A percentile compares a stretch with the other conserved stretches of the same genome.
These are phyloP conservation scores for Tetrahymena borealis DNA, from an alignment of 73 alveolate species.

Conservation along the genomic window DNA sequence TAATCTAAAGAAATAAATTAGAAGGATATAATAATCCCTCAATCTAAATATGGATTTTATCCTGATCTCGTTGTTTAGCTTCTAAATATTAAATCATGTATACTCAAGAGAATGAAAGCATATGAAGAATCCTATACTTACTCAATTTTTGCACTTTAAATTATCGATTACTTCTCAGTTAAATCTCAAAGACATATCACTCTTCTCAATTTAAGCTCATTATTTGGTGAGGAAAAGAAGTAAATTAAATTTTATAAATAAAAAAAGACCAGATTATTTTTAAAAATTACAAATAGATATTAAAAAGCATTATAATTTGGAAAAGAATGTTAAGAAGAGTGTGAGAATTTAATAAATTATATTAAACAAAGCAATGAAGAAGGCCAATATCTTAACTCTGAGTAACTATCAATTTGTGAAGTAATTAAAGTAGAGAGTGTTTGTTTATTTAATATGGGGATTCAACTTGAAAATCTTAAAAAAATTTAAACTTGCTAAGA, in stretches of 20 bases:
- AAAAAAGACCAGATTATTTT: neutral
- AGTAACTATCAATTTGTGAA: neutral
- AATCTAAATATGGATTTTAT: neutral
- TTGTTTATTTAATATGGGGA: neutral
- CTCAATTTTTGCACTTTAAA: neutral
- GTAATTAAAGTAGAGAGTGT: neutral
- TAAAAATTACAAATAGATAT: neutral
- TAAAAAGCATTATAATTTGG: neutral
- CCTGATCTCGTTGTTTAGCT: neutral
- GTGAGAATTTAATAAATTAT: neutral
- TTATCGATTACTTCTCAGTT: neutral
- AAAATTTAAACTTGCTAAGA: neutral
- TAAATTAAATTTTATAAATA: neutral
- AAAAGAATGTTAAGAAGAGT: neutral
- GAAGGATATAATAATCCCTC: neutral
- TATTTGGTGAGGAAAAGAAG: neutral
- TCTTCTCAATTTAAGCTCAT: neutral
- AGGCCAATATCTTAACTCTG: neutral
- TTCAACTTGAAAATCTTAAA: neutral
- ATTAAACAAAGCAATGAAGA: neutral
- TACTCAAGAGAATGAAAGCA: neutral
- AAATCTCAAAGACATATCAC: neutral
- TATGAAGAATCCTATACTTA: neutral
- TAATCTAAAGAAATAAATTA: neutral
- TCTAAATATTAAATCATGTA: neutral